phyloP scores from a whole-genome alignment of 345 rosid species.

The Hypericum perforatum region DNA sequence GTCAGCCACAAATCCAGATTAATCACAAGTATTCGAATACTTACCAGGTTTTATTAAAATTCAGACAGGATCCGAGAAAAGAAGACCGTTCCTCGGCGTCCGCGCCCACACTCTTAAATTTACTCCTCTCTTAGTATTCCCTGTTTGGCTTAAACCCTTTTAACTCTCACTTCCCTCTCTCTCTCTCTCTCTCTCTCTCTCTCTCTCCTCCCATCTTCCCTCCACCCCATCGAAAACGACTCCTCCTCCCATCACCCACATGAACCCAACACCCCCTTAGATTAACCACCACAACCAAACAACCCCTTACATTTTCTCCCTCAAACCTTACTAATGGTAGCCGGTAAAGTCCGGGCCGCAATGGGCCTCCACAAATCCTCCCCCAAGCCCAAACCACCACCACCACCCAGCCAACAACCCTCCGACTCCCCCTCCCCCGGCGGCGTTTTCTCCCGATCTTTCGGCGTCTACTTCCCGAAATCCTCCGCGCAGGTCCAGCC shows the following conservation, averaged over 20 bases:
- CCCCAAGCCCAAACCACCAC: constrained; percentile 21
- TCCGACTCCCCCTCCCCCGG: constrained; percentile 30
- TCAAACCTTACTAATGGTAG: constrained; percentile 42
- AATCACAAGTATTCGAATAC: no score
- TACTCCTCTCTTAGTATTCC: neutral
- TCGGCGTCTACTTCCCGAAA: constrained; percentile 89
- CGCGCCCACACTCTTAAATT: neutral
- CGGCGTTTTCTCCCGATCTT: constrained; percentile 51
- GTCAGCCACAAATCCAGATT: no score
- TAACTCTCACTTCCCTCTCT: neutral
- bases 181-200: neutral
- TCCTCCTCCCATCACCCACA: neutral
- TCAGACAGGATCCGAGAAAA: constrained; percentile 6
- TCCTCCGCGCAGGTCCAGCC: constrained; percentile 96
- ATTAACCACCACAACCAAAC: no score
- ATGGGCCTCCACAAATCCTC: constrained; percentile 86
- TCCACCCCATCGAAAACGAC: constrained; percentile 13
- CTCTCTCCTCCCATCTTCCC: neutral
- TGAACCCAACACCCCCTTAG: no score
- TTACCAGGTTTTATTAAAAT: no score
- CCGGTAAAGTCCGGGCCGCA: constrained; percentile 72
- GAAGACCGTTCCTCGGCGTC: constrained; percentile 8
- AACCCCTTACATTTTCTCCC: neutral
- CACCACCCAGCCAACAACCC: constrained; percentile 29
- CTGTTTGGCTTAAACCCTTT: neutral